Base-by-base conservation (phyloP, 2,329 filamentous ascomycete genomes). In the Dothideomycetes sp. region DNA sequence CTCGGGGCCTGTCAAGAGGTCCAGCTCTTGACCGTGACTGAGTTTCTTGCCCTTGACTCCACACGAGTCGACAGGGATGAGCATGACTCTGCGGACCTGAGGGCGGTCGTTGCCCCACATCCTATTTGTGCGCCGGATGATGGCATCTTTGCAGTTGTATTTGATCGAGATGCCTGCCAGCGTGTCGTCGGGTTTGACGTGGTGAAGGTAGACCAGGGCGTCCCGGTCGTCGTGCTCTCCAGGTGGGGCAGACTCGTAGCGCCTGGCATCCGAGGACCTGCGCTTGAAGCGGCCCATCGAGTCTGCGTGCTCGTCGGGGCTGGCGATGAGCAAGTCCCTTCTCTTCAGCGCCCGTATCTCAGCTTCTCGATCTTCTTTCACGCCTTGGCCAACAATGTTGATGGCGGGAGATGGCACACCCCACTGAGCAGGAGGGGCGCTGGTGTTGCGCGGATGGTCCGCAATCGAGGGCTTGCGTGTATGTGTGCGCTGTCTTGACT, bases 61-160 rank as follows among this genome's bases (percentile, higher is more conserved):
- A 58, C 89, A 96, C 31, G 85, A 82, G 58, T 94, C 88, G 4
- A 96, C 85, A 0, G 91, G 91, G 38, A 98, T 66, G 7, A 88
- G 72, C 12, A 98, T 72, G 47, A 77, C 80, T 52, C 84, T 84
- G 43, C 88, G 79, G 35, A 79, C 77, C 57, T 95, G 89, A 27
- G 96, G 81, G 46, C 78, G 86, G 56, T 96, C 91, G 47, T 87
- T 85, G 5, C 87, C 85, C 91, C 91, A 98, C 53, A 98, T 78
- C 9, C 91, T 78, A 57, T 98, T 98, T 30, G 86, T 79, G 57
- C 84, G 91, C 43, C 85, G 75, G 48, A 98, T 79, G 2, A 82
- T 73, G 35, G 88, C 81, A 41, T 87, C 79, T 46, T 84, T 77
- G 58, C 89, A 96, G 51, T 84, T 81, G 61, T 93, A 98, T 51